Base-by-base conservation (phyloP, 176 grass and related monocot genomes). In the Chloris gayana region DNA sequence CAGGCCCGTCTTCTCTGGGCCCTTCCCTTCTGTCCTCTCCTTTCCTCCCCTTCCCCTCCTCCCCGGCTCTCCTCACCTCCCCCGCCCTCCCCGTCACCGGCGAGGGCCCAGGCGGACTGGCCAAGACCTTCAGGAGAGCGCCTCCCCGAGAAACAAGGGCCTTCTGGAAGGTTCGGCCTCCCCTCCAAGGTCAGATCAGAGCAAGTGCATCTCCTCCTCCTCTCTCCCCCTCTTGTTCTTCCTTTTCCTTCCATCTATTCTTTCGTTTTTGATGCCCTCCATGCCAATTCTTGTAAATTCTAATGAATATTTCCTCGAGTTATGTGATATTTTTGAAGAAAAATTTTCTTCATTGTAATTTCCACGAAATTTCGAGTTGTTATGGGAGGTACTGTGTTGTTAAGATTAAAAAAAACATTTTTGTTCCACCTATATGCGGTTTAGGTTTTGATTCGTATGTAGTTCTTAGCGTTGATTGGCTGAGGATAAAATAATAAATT, bases 181-280 rank as follows among this genome's bases (percentile, higher is more conserved):
- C 15, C 34, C 25, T 22, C 53, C 30, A 70, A 89, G 82, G 82
- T 85, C n/a, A 89, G 82, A 85, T 89, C 82, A 81, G 87, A 69
- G 14, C 75, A 61, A 3, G 35, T 5, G 35, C 35, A 5, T 37
- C 10, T 50, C n/a, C 75, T 38, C 66, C 63, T 54, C 17, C 22
- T 29, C 14, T 44, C 3, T 24, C n/a, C 18, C 24, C 2, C 2
- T 15, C 18, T 22, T 65, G 19, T 22, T 50, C 24, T 11, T 13
- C 1, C 5, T 6, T 9, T 47, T 12, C 11, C 25, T 27, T 21
- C 6, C 44, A 37, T 61, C 38, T 42, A 2, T 69, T 70, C 1
- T 42, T 15, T 19, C 18, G 32, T 33, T 22, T 71, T 46, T 31
- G 17, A 21, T 76, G 49, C 5, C 65, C 44, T 0, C 27, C 10